Evolutionary conservation across 352 stramenopile genomes (phyloP).

Genomic region (Pythium dissotocum): DNA sequence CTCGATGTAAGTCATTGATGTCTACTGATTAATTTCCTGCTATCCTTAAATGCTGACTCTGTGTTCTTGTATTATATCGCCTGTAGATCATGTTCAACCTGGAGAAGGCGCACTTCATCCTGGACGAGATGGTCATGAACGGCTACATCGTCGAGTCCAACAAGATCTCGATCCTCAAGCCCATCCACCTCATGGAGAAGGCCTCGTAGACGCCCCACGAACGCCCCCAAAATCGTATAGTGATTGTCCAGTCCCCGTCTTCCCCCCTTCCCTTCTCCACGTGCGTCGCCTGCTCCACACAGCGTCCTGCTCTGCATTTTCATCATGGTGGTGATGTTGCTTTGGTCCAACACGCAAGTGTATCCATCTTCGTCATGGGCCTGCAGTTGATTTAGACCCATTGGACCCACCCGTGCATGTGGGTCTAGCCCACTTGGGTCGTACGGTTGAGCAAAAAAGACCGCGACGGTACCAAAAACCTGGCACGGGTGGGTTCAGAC

Average conservation of each 20-base stretch:
- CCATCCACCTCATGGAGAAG: constrained; percentile 98
- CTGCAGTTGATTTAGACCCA: constrained; percentile 10
- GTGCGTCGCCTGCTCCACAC: neutral
- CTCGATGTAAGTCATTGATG: constrained; percentile 62
- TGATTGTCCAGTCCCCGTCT: neutral
- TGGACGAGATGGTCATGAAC: constrained; percentile 99
- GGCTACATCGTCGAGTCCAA: constrained; percentile 99
- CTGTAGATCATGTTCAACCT: constrained; percentile 92
- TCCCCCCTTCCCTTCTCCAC: neutral
- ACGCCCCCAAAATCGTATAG: neutral
- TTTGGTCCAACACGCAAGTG: neutral
- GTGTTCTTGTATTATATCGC: neutral
- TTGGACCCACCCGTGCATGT: constrained; percentile 14
- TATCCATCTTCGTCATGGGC: constrained; percentile 10
- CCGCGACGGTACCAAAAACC: constrained; percentile 26
- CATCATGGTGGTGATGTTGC: neutral
- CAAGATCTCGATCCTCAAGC: constrained; percentile 98
- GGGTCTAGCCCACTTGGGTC: constrained; percentile 3
- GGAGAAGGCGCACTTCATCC: constrained; percentile 90
- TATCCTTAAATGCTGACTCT: too few species aligned
- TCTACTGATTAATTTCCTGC: neutral
- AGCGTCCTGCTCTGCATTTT: neutral
- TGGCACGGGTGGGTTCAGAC: constrained; percentile 28
- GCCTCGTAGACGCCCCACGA: constrained; percentile 54
- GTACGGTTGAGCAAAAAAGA: constrained; percentile 4